phyloP scores from a whole-genome alignment of 305 asterid species.

The Stenogyne calaminthoides region DNA sequence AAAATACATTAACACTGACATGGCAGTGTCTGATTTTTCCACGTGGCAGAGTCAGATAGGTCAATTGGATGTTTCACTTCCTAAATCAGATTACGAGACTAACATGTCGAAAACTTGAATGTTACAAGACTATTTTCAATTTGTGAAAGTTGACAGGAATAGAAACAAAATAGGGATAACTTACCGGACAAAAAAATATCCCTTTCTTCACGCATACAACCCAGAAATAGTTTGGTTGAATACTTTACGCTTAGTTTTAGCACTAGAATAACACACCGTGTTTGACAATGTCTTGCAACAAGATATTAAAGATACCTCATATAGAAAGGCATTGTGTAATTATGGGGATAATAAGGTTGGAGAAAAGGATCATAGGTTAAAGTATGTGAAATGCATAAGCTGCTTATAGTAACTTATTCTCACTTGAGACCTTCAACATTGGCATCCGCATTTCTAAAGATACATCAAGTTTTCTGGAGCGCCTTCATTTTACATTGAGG shows the following conservation, averaged over 20 bases:
- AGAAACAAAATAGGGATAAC: no score
- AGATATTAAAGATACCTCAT: not conserved
- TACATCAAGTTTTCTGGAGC: not conserved
- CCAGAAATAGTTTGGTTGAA: not conserved
- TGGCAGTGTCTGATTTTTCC: no score
- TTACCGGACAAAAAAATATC: no score
- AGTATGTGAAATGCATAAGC: not conserved
- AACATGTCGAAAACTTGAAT: no score
- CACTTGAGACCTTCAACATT: not conserved
- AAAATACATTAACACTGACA: no score
- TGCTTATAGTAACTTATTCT: not conserved
- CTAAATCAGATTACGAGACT: no score
- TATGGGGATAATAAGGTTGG: constrained; percentile 11
- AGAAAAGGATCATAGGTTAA: not conserved
- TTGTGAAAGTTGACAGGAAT: no score
- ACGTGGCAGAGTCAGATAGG: no score
- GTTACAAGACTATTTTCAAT: no score
- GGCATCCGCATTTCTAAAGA: not conserved
- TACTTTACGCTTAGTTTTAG: not conserved
- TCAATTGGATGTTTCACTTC: no score
- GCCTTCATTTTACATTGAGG: not conserved
- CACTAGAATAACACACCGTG: not conserved
- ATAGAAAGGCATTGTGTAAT: not conserved
- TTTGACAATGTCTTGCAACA: not conserved
- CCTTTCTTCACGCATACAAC: not conserved